Evolutionary conservation across 108 stramenopile genomes (phyloP).

Genomic region (Conticribra guillardii): DNA sequence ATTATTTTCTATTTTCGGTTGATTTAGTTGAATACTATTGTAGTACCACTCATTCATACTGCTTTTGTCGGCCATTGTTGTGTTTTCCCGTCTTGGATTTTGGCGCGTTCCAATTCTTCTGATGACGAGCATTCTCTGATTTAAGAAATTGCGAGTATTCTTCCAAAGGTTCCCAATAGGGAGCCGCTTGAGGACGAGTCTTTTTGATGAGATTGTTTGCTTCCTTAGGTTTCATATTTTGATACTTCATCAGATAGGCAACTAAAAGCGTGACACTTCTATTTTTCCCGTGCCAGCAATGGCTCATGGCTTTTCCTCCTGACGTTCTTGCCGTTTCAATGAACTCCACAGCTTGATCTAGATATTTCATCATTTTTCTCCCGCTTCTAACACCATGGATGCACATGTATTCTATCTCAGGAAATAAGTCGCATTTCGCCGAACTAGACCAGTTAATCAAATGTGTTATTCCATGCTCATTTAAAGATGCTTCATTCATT

Average conservation of each 20-base stretch:
- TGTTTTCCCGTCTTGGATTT: no score
- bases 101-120: background rate
- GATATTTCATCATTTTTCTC: background rate
- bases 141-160: background rate
- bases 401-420: slow-evolving; percentile 26
- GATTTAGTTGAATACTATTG: no score
- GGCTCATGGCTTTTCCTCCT: slow-evolving; percentile 27
- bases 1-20: no score
- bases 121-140: background rate
- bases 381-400: background rate
- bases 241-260: slow-evolving; percentile 45
- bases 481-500: slow-evolving; percentile 16
- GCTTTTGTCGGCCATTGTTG: no score
- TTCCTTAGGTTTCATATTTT: slow-evolving; percentile 14
- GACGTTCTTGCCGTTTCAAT: slow-evolving; percentile 15
- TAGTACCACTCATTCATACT: no score
- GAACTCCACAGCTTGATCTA: slow-evolving; percentile 21
- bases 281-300: slow-evolving; percentile 41
- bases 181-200: slow-evolving; percentile 28
- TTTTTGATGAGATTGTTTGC: slow-evolving; percentile 9
- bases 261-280: slow-evolving; percentile 33
- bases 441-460: slow-evolving; percentile 29
- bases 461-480: slow-evolving; percentile 29
- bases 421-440: slow-evolving; percentile 15
- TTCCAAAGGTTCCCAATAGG: slow-evolving; percentile 17